Percentiles rank a stretch among this genome's conserved stretches.
Conservation (phyloP, 768 basidiomycete genomes). For the Hemileccinum impolitum region DNA sequence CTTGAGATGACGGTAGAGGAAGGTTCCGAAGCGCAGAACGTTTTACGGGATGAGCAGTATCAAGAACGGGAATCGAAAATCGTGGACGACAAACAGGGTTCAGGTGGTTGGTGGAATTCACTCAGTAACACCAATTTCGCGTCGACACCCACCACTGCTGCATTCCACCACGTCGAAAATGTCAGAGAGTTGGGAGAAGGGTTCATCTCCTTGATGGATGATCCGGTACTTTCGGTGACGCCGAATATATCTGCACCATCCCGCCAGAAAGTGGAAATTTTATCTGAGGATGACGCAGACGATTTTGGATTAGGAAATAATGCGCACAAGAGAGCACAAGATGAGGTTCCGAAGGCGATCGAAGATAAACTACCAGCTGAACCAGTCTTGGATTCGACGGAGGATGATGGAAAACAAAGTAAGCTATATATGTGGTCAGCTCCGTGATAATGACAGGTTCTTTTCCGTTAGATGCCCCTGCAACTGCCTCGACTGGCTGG, state of each 20-base stretch:
- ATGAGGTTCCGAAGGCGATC: constrained; percentile 25
- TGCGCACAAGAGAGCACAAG: constrained; percentile 37
- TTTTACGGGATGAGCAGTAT: constrained; percentile 1
- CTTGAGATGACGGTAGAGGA: constrained; percentile 32
- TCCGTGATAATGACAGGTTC: not conserved
- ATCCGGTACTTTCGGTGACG: constrained; percentile 41
- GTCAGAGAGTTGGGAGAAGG: constrained; percentile 46
- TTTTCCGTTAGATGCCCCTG: constrained; percentile 12
- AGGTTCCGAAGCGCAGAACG: constrained; percentile 9
- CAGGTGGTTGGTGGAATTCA: constrained; percentile 63
- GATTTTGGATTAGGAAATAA: constrained; percentile 91
- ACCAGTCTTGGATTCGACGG: constrained; percentile 15
- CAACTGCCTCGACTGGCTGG: constrained; percentile 42
- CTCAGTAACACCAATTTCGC: constrained; percentile 36
- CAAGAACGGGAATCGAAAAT: constrained; percentile 4
- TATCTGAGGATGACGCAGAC: constrained; percentile 62
- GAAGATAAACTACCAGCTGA: constrained; percentile 22
- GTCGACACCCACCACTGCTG: constrained; percentile 65
- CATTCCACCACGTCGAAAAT: constrained; percentile 57
- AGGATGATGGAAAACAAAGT: constrained; percentile 33
- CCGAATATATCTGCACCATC: constrained; percentile 16
- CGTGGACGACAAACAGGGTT: constrained; percentile 34
- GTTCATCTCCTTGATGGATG: constrained; percentile 84
- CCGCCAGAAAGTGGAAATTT: constrained; percentile 8
- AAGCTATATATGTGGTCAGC: not conserved